Evolutionary conservation across 495 filamentous ascomycete genomes (phyloP).

Genomic region (Neurospora sp.): DNA sequence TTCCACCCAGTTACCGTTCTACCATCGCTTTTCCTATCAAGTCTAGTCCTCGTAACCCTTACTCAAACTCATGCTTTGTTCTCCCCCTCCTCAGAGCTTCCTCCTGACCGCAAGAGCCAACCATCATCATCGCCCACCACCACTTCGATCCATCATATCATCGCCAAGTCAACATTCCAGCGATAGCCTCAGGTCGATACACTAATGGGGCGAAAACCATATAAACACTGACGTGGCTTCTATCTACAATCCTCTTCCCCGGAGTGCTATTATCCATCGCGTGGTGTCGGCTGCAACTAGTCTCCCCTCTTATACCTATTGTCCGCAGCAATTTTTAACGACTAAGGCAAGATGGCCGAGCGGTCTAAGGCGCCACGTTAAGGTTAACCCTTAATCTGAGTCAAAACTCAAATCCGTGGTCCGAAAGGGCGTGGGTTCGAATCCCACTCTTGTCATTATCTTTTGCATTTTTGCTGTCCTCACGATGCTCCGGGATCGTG

Average conservation of each 20-base stretch:
- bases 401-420: not conserved
- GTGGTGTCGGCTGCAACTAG: too few species aligned
- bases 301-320: too few species aligned
- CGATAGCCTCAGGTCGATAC: too few species aligned
- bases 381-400: not conserved
- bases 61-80: not conserved
- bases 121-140: not conserved
- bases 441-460: conserved; percentile 8
- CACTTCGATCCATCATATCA: not conserved
- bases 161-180: too few species aligned
- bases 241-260: too few species aligned
- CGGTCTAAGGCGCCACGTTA: too few species aligned
- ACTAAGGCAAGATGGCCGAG: not conserved
- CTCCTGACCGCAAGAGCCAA: not conserved
- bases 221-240: too few species aligned
- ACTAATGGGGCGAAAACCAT: too few species aligned
- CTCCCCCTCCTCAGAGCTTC: not conserved
- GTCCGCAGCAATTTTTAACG: not conserved
- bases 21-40: not conserved
- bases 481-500: not conserved
- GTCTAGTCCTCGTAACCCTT: not conserved
- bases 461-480: not conserved
- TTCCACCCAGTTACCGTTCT: not conserved
- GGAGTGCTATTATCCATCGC: too few species aligned
- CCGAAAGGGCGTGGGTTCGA: conserved; percentile 11